Base-by-base conservation (phyloP, 768 basidiomycete species). In the Lactarius hengduanensis region DNA sequence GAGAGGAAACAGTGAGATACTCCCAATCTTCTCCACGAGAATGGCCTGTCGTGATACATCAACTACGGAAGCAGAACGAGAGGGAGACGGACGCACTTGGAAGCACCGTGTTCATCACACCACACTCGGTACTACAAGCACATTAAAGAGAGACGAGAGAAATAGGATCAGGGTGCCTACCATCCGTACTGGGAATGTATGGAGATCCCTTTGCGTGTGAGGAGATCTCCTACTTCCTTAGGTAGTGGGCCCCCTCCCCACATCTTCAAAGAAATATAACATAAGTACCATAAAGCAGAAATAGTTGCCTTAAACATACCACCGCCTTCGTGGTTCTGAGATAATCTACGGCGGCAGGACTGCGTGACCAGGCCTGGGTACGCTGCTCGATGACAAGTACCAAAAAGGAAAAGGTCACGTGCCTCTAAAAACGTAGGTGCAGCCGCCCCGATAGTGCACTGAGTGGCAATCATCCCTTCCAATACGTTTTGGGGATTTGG, bases 401-500 rank as follows among this genome's bases (percentile, higher is more conserved):
- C 20, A 54, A 28, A 9, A 54, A 61, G 1, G 34, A 22, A 26
- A 59, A 2, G 30, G 16, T 26, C 22, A 41, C 64, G 3, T 62
- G 77, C 78, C 71, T 79, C 76, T 13, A 79, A 55, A 62, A 79
- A 76, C 3, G 72, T 63, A 0, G 78, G 78, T 4, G 77, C 76
- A 59, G 70, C 73, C 36, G 69, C 71, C 7, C 73, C 67, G n/a
- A 76, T 61, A 2, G 73, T 66, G 38, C 71, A 68, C 0, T 70
- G 63, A 0, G 74, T 71, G 5, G 68, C 71, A 1, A 73, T 62
- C 30, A 73, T 70, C 10, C 69, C 72, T 20, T 72, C 68, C 18
- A 77, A 70, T 28, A 77, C 71, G 16, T 70, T 73, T 20, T 74
- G 73, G 1, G 78, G 72, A 32, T 75, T 78, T 18, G 77, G 74